A percentile compares a stretch with the other conserved stretches of the same genome.
Evolutionary conservation across 2,329 filamentous ascomycete species (phyloP).

Genomic region (Tolypocladium amazonense): DNA sequence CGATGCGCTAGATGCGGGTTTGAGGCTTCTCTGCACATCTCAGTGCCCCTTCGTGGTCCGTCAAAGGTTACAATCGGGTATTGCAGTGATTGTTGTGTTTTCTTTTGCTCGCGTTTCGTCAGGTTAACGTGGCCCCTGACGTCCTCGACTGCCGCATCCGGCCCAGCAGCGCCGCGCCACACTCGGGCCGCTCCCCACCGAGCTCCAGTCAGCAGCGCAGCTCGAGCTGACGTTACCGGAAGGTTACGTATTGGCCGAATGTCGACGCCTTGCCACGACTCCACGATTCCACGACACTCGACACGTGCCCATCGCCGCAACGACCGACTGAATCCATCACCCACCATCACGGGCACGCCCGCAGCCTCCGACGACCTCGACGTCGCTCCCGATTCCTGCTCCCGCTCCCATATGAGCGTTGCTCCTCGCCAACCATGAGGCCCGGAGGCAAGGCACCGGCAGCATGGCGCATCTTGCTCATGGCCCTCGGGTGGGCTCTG

Average conservation of each 20-base stretch:
- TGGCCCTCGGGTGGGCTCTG: constrained; percentile 27
- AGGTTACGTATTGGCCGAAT: neutral
- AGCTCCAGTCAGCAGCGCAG: neutral
- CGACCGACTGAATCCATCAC: neutral
- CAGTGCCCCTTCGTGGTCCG: neutral
- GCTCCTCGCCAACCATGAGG: constrained; percentile 39
- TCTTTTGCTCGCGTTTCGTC: too few relatives aligned
- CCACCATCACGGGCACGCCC: neutral
- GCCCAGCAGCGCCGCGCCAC: constrained; percentile 9
- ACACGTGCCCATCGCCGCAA: neutral
- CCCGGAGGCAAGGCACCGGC: constrained; percentile 35
- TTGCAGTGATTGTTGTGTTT: neutral
- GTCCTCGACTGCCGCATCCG: neutral
- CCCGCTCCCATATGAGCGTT: constrained; percentile 30
- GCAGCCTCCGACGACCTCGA: neutral
- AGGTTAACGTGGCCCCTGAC: constrained; percentile 5
- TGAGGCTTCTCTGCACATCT: neutral
- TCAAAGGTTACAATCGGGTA: neutral
- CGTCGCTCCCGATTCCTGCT: neutral
- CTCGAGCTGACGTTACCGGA: constrained; percentile 8
- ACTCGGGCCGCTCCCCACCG: neutral
- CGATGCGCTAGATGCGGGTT: too few relatives aligned
- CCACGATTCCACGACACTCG: neutral
- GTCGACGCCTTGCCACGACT: neutral
- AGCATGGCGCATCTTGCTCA: constrained; percentile 37